Evolutionary conservation across 331 rosid genomes (phyloP).

Genomic region (Spiraea crenata): DNA sequence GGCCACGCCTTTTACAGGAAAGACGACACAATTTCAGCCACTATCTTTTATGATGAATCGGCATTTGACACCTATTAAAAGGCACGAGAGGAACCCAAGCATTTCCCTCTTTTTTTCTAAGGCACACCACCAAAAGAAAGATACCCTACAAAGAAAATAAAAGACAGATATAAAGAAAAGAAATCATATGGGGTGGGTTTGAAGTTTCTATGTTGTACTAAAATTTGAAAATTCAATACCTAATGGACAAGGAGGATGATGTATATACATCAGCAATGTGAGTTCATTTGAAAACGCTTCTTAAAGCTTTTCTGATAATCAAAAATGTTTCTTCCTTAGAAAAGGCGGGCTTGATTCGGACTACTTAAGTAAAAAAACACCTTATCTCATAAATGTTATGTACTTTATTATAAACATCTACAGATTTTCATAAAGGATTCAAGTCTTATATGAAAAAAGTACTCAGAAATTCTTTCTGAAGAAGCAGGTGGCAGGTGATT

Average conservation of each 20-base stretch:
- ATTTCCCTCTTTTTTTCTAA: slow-evolving; percentile 11
- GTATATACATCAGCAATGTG: neutral
- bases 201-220: neutral
- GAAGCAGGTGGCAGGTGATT: too few species aligned
- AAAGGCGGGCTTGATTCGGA: too few species aligned
- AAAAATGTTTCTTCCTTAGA: too few species aligned
- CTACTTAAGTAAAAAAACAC: too few species aligned
- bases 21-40: slow-evolving; percentile 36
- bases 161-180: neutral
- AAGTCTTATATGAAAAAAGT: too few species aligned
- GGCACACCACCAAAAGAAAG: slow-evolving; percentile 30
- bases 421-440: too few species aligned
- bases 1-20: slow-evolving; percentile 25
- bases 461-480: too few species aligned
- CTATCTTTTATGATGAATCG: slow-evolving; percentile 34
- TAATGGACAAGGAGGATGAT: slow-evolving; percentile 17
- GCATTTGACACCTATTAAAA: slow-evolving; percentile 43
- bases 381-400: too few species aligned
- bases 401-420: too few species aligned
- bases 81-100: slow-evolving; percentile 26
- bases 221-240: slow-evolving; percentile 7
- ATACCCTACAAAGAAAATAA: slow-evolving; percentile 39
- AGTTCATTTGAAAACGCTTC: too few species aligned
- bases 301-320: too few species aligned
- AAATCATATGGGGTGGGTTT: neutral